Evolutionary conservation across 1,284 basidiomycete species (phyloP).

Genomic region (Malassezia brasiliensis): DNA sequence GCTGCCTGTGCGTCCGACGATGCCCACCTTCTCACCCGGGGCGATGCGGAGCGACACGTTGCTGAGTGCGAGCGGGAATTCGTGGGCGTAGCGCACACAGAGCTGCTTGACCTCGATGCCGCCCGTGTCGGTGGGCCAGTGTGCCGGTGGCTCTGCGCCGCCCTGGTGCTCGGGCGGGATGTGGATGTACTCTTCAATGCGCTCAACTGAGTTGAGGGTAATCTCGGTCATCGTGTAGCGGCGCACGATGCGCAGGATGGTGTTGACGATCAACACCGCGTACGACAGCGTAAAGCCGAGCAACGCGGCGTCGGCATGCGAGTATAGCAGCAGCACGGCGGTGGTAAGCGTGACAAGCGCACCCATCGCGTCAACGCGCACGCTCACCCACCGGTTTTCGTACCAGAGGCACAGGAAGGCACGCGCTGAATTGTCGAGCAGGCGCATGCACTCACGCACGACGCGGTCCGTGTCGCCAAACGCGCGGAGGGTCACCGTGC

Average conservation of each 20-base stretch:
- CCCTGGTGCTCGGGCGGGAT: constrained; percentile 33
- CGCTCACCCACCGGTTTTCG: constrained; percentile 51
- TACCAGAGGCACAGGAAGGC: constrained; percentile 53
- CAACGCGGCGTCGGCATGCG: constrained; percentile 41
- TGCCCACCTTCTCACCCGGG: constrained; percentile 46
- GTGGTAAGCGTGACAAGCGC: constrained; percentile 36
- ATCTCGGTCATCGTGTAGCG: constrained; percentile 47
- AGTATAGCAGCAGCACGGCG: constrained; percentile 53
- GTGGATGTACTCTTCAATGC: constrained; percentile 44
- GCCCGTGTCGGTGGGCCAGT: constrained; percentile 46
- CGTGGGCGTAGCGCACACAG: constrained; percentile 45
- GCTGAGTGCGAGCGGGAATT: constrained; percentile 42
- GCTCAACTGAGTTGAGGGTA: constrained; percentile 48
- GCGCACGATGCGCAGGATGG: constrained; percentile 49
- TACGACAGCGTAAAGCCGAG: constrained; percentile 42
- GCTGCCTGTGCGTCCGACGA: constrained; percentile 60
- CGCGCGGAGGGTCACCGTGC: constrained; percentile 70
- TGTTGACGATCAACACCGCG: constrained; percentile 56
- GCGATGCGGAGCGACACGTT: constrained; percentile 39
- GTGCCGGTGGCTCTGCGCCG: constrained; percentile 39
- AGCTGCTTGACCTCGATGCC: constrained; percentile 41
- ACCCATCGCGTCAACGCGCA: constrained; percentile 41
- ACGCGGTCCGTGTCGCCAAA: constrained; percentile 71
- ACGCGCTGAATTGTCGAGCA: constrained; percentile 51
- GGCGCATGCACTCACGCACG: constrained; percentile 36